Evolutionary conservation across 2,329 filamentous ascomycete genomes (phyloP).

Genomic region (Leptographium wingfieldii): DNA sequence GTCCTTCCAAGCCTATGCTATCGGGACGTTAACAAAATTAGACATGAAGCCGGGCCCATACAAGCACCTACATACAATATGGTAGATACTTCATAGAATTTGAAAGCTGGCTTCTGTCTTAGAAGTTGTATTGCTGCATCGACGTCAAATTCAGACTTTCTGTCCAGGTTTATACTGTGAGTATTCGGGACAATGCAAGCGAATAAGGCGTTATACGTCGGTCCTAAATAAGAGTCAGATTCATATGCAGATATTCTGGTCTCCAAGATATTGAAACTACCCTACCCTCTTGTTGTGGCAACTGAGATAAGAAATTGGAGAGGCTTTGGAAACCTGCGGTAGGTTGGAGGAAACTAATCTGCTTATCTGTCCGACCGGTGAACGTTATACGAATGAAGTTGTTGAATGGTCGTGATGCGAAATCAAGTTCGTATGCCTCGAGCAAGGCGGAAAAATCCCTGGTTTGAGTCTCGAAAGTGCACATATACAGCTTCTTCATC

Average conservation of each 20-base stretch:
- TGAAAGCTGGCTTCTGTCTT: background rate
- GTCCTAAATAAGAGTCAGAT: background rate
- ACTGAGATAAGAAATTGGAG: background rate
- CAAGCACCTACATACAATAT: background rate
- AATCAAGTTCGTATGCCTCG: constrained; percentile 2
- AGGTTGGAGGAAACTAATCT: background rate
- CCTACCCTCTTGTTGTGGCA: background rate
- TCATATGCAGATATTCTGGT: background rate
- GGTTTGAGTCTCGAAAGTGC: background rate
- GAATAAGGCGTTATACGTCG: background rate
- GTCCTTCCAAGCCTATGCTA: background rate
- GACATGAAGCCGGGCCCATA: background rate
- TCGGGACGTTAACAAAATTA: background rate
- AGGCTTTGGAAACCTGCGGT: background rate
- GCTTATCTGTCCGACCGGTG: background rate
- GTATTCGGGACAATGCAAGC: background rate
- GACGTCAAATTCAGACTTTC: background rate
- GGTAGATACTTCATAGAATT: background rate
- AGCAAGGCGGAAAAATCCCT: background rate
- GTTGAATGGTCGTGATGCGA: background rate
- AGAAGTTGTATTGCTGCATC: background rate
- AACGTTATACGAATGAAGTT: background rate
- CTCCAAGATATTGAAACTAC: too few relatives aligned
- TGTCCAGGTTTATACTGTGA: background rate
- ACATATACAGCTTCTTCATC: constrained; percentile 2